A percentile compares a stretch with the other conserved stretches of the same genome.
These are phyloP conservation scores for Sechiopsis laciniata DNA, from an alignment of 306 rosid genomes.

Conservation along the genomic window DNA sequence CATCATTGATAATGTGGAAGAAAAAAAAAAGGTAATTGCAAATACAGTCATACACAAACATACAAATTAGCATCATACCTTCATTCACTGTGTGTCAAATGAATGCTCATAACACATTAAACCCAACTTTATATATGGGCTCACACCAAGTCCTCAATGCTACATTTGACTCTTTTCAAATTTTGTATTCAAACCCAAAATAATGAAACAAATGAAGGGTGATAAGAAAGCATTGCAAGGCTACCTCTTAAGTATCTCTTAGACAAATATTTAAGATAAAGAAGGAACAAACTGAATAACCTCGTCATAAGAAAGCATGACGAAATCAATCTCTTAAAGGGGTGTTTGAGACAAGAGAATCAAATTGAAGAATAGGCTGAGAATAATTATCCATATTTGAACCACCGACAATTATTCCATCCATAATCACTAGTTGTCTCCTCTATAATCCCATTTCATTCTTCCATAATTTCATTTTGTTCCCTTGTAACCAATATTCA, in stretches of 20 bases:
- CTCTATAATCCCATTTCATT: no score
- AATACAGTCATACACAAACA: slow-evolving; percentile 23
- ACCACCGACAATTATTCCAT: no score
- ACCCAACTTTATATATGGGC: neutral
- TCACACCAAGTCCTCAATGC: slow-evolving; percentile 27
- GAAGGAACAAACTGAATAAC: no score
- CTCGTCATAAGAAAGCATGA: no score
- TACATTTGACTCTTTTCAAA: slow-evolving; percentile 29
- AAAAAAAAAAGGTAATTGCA: slow-evolving; percentile 11
- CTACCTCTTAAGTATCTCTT: neutral
- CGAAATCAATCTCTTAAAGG: no score
- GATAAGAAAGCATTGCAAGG: neutral
- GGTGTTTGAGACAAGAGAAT: no score
- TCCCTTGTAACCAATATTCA: no score
- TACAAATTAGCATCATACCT: slow-evolving; percentile 24
- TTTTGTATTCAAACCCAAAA: slow-evolving; percentile 29
- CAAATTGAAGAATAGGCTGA: no score
- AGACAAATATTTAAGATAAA: no score
- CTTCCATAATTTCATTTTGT: no score
- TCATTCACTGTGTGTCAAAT: slow-evolving; percentile 4
- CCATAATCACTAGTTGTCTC: no score
- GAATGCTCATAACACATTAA: slow-evolving; percentile 13
- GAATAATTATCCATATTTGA: no score
- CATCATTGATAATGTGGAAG: slow-evolving; percentile 25
- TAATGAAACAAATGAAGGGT: slow-evolving; percentile 10